Percentiles rank a stretch among this genome's conserved stretches.
phyloP scores from a whole-genome alignment of 352 stramenopile species.

The Phytophthora uliginosa region DNA sequence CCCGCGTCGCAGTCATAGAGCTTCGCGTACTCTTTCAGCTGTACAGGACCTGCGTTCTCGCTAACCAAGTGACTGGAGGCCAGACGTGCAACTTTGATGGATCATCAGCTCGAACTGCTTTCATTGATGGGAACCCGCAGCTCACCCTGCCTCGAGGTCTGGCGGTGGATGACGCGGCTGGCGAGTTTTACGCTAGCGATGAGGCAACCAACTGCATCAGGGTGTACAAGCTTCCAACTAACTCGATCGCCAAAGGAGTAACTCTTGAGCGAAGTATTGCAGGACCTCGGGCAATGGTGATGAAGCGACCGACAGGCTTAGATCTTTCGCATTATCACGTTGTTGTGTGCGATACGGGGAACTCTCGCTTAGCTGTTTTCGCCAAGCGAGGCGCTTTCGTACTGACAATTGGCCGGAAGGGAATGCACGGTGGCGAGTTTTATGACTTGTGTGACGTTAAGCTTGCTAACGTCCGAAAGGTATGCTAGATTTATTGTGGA shows the following conservation, averaged over 20 bases:
- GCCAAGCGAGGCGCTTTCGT: constrained; percentile 72
- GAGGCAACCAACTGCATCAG: constrained; percentile 58
- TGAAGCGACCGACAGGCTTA: constrained; percentile 57
- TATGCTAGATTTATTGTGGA: constrained; percentile 14
- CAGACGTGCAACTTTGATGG: constrained; percentile 25
- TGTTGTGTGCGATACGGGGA: constrained; percentile 67
- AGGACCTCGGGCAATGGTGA: constrained; percentile 2
- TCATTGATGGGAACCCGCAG: constrained; percentile 29
- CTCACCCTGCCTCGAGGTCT: constrained; percentile 33
- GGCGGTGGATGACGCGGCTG: constrained; percentile 60
- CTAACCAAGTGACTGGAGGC: constrained; percentile 18
- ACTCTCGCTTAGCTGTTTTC: constrained; percentile 60
- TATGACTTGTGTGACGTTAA: constrained; percentile 64
- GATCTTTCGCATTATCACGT: constrained; percentile 80
- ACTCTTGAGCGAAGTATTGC: constrained; percentile 36
- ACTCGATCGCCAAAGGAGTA: constrained; percentile 23
- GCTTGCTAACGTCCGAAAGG: constrained; percentile 72
- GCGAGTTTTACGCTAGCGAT: constrained; percentile 76
- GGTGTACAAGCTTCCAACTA: constrained; percentile 49
- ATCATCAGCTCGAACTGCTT: constrained; percentile 23
- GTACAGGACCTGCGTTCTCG: constrained; percentile 29
- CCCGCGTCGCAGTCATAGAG: constrained; percentile 38
- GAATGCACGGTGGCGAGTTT: constrained; percentile 44
- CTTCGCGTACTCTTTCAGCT: constrained; percentile 47
- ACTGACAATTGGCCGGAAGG: constrained; percentile 51